phyloP scores from a whole-genome alignment of 1,284 basidiomycete genomes.

The Thelephora terrestris region DNA sequence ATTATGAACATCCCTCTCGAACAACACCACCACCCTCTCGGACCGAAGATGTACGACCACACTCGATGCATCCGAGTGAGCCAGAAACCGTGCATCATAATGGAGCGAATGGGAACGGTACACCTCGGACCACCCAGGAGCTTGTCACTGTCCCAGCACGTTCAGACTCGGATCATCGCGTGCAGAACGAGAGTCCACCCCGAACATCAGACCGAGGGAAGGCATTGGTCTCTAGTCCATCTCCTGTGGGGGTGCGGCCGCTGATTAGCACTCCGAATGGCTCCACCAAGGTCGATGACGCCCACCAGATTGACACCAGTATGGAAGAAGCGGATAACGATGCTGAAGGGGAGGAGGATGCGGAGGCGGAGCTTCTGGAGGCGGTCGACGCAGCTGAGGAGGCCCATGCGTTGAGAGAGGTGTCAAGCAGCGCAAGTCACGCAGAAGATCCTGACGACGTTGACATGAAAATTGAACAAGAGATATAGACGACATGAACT shows the following conservation, averaged over 20 bases:
- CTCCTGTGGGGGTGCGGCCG: too few species aligned
- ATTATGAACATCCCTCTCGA: constrained; percentile 10
- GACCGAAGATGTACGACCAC: constrained; percentile 6
- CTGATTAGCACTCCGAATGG: too few species aligned
- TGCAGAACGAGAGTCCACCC: too few species aligned
- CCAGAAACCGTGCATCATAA: too few species aligned
- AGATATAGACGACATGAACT: background rate
- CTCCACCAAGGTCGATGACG: too few species aligned
- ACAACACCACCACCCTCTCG: constrained; percentile 7
- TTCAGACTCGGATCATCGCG: too few species aligned
- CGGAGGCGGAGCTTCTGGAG: constrained; percentile 26
- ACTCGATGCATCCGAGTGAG: background rate
- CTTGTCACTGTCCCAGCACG: too few species aligned
- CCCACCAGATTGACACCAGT: constrained; percentile 14
- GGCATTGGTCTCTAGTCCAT: too few species aligned
- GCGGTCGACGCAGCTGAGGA: constrained; percentile 28
- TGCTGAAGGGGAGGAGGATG: constrained; percentile 21
- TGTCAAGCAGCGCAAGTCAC: background rate
- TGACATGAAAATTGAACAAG: constrained; percentile 1
- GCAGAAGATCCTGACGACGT: background rate
- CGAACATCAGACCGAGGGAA: too few species aligned
- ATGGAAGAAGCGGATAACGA: constrained; percentile 18
- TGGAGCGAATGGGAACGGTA: too few species aligned
- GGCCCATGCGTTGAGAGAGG: background rate
- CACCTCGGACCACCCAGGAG: too few species aligned